Evolutionary conservation across 2,329 filamentous ascomycete genomes (phyloP), one percentile per base, ranked within the genome.

Genomic region (Drechmeria coniospora): DNA sequence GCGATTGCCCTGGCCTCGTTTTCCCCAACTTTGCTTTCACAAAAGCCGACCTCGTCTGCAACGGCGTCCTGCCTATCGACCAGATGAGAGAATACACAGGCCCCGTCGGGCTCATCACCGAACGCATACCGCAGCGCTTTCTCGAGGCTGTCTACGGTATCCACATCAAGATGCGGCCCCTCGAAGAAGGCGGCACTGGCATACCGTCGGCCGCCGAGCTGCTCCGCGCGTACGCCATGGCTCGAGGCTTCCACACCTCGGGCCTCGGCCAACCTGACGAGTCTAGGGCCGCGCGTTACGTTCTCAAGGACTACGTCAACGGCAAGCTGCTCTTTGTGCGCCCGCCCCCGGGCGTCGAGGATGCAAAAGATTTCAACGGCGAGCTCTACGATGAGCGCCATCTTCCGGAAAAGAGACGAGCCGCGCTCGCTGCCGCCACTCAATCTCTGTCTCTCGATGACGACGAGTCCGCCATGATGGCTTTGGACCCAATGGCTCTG

Each of bases 21-120:
- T 95, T 98, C 53, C 86, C 90, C 43, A 95, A 95, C 57, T 98
- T 95, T 43, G 87, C 90, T 32, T 86, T 77, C 25, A 95, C 86
- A 25, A 95, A 95, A 56, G 90, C 82, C 21, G 90, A 98, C 46
- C 71, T 98, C 13, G 90, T 98, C 8, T 90, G 84, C 54, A 92
- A 87, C 47, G 90, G 90, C 48, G 74, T 98, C 13, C 65, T 98
- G 18, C 90, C 90, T 8, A 98, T 98, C 43, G 90, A 98, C 51
- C 90, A 98, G 54, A 67, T 95, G 41, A 74, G 90, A 36, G 90
- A 98, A 49, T 92, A 79, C 59, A 86, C 75, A 4, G 90, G 90
- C 2, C 90, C 90, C 1, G 77, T 78, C 12, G 75, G 73, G 0
- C 67, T 98, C 3, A 79, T 98, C 16, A 75, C 86, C 2, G 69